Evolutionary conservation across 2,329 filamentous ascomycete genomes (phyloP), one percentile per base, ranked within the genome.

Genomic region (Arthrobotrys sinensis): DNA sequence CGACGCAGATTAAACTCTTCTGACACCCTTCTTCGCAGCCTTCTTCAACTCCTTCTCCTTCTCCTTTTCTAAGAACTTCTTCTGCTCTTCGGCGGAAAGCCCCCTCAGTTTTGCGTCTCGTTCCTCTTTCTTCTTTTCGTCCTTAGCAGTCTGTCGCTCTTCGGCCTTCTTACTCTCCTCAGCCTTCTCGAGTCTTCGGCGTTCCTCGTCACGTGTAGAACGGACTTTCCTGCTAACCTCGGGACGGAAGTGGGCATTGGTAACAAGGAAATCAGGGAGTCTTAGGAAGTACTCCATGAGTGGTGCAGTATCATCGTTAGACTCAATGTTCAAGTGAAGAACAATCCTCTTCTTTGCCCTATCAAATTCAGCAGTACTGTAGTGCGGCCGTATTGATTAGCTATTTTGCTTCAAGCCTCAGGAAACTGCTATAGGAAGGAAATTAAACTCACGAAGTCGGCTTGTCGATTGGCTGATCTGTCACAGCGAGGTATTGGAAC

Each of bases 161-260:
- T 94, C 92, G 83, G 90, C 91, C 87, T 93, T 93, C 82, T 90
- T 88, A 79, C 93, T 93, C 80, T 97, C 93, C 67, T 91, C 90
- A 0, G 89, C 86, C 85, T 92, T 94, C 84, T 92, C 90, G 82
- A 99, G 90, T 86, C 92, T 92, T 83, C 89, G 89, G 82, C 92
- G 89, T 82, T 93, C 91, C 71, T 93, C 91, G 50, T 98, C 95
- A 80, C 96, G 93, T 38, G 91, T 91, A 79, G 87, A 87, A 82
- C 90, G 90, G 81, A 99, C 88, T 87, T 96, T 97, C 84, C 93
- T 93, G 84, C 91, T 86, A 38, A 97, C 94, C 87, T 98, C 93
- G 43, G 93, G 90, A 11, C 96, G 93, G 90, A 97, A 97, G 85
- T 93, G 94, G 10, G 90, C 94, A 28, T 86, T 85, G 70, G 89